Evolutionary conservation across 1,139 yeast species (phyloP).

Genomic region (Geotrichum aggregatum): DNA sequence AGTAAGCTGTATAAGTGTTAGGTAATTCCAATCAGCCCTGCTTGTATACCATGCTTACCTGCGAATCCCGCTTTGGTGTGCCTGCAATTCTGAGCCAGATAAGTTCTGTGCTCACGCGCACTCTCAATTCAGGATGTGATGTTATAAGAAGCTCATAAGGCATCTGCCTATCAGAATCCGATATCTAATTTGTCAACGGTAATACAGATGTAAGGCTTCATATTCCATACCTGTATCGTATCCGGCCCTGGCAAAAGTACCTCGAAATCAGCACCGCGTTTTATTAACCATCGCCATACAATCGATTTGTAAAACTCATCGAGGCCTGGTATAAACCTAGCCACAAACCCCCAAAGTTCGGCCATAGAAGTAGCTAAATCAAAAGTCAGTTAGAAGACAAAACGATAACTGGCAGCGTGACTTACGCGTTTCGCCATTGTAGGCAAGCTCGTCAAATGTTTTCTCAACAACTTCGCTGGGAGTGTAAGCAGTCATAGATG

Average conservation of each 20-base stretch:
- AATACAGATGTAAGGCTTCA: no score
- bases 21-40: not conserved
- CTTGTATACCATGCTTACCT: not conserved
- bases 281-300: conserved; percentile 14
- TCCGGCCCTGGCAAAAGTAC: not conserved
- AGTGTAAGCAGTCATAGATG: not conserved
- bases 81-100: conserved; percentile 8
- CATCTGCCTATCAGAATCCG: not conserved
- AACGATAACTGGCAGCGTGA: not conserved
- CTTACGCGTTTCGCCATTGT: conserved; percentile 5
- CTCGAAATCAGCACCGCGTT: conserved; percentile 7
- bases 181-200: conserved; percentile 2
- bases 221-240: conserved; percentile 4
- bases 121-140: not conserved
- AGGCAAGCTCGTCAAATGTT: conserved; percentile 11
- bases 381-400: not conserved
- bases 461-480: conserved; percentile 15
- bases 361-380: conserved; percentile 4
- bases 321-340: not conserved
- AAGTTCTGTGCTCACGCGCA: conserved; percentile 4
- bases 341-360: conserved; percentile 12
- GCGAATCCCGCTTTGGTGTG: not conserved
- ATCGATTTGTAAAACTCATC: conserved; percentile 7
- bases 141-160: conserved; percentile 3
- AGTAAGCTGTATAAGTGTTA: not conserved